Evolutionary conservation across 495 filamentous ascomycete species (phyloP), one percentile per base, ranked within the genome.

Genomic region (Penicillium psychrofluorescens): DNA sequence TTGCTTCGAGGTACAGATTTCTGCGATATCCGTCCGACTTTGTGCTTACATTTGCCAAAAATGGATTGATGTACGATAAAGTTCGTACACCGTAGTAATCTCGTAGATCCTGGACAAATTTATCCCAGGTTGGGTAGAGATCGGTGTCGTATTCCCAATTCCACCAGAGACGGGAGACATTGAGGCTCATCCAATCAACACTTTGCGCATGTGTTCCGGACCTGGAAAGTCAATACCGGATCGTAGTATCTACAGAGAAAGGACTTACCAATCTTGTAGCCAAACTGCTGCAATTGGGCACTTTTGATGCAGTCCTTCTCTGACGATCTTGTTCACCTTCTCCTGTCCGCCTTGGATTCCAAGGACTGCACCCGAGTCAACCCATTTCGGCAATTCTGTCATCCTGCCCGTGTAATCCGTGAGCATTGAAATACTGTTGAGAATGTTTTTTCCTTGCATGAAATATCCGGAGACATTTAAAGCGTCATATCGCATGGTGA

Each of bases 161-260:
- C 57, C 57, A 61, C 57, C 57, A 61, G 5, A 61, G 44, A n/a
- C 57, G 54, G 6, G 57, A 61, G 31, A 61, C 44, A 14, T 51
- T 55, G 34, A 58, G 41, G 11, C 34, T 42, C 38, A 57, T 46
- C 33, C 53, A 53, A 6, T 54, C 51, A 8, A 44, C 57, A 7
- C 46, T 52, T 38, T 61, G 57, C 1, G 41, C 31, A 35, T 61
- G 57, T 16, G 54, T 58, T 2, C 55, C 51, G 15, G 48, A 51
- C 48, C 48, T 50, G 16, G 29, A 29, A 6, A 8, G 16, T 44
- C 28, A 43, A 22, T 35, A 27, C 3, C 5, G n/a, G 6, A 29
- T 9, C 10, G n/a, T 7, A 5, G 9, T 10, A 11, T 2, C 12
- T 1, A 6, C 2, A n/a, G 4, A 31, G 11, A 7, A 14, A 14